Base-by-base conservation (phyloP, 208 protist genomes). In the Trypanosoma cruzi region DNA sequence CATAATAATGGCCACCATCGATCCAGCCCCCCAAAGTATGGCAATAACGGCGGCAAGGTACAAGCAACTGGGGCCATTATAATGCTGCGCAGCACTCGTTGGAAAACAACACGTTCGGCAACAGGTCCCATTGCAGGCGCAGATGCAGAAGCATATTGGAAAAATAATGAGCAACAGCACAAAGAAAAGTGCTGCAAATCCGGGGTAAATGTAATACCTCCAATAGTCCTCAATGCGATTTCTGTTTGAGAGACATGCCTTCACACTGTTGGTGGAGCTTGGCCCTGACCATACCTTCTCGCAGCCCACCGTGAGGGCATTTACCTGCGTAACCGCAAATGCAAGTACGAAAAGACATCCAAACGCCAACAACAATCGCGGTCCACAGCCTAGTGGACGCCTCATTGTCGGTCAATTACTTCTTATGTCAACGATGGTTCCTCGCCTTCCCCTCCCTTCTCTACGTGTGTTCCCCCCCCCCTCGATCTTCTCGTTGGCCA, bases 161-260 rank as follows among this genome's bases (percentile, higher is more conserved):
- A 95, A 77, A 20, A 70, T 68, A 40, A 90, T 31, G 24, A 95
- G 5, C 14, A 77, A 68, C 28, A 89, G 79, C 55, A 90, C 52
- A 50, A 92, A 82, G 29, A 94, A 68, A 57, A 94, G 55, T 5
- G 74, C 80, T 5, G 72, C 74, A 59, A 92, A 77, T 37, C 71
- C 85, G 22, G 86, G 80, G 29, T 74, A 89, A 18, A 92, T 13
- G 76, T 90, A 90, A 80, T 88, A 92, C 40, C 32, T 54, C 85
- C 80, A 88, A 73, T 92, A 76, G 22, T 64, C 68, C 24, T 46
- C n/a, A 62, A 92, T 88, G 34, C 84, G 84, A 8, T 81, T 62
- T 28, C 53, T 71, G 78, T 94, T 65, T 3, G 42, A 69, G 13
- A 92, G 56, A 75, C 89, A 94, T 1, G 71, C 64, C 14, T 81